A percentile compares a stretch with the other conserved stretches of the same genome.
Evolutionary conservation across 2,329 filamentous ascomycete species (phyloP).

Genomic region (Coniochaeta sp.): DNA sequence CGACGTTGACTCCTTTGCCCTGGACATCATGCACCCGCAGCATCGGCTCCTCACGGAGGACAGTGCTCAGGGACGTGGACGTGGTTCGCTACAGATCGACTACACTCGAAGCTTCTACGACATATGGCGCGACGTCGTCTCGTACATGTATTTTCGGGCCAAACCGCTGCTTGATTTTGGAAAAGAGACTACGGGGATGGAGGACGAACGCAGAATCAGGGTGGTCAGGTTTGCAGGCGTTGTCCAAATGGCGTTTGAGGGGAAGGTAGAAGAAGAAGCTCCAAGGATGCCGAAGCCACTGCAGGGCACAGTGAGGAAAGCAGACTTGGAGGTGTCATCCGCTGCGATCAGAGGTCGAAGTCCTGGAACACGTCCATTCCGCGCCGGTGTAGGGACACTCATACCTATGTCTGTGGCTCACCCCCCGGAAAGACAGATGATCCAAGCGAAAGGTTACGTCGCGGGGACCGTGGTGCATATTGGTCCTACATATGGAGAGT

Average conservation of each 20-base stretch:
- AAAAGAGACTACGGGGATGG: background rate
- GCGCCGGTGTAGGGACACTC: no score
- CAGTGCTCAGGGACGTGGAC: background rate
- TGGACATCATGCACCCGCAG: background rate
- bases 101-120: conserved; percentile 7
- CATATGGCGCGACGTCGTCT: conserved; percentile 9
- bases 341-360: background rate
- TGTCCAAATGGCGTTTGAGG: conserved; percentile 7
- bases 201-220: conserved; percentile 5
- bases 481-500: conserved; percentile 6
- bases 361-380: background rate
- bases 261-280: conserved; percentile 4
- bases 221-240: conserved; percentile 9
- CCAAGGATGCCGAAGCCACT: background rate
- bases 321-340: no score
- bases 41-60: background rate
- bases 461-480: conserved; percentile 8
- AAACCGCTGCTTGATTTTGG: conserved; percentile 1
- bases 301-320: background rate
- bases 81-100: background rate
- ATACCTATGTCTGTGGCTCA: background rate
- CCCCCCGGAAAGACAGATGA: background rate
- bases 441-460: conserved; percentile 8
- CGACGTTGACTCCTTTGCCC: conserved; percentile 4
- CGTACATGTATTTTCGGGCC: conserved; percentile 4